Evolutionary conservation across 129 eudicot genomes (phyloP).

Genomic region (Scalesia atractyloides): DNA sequence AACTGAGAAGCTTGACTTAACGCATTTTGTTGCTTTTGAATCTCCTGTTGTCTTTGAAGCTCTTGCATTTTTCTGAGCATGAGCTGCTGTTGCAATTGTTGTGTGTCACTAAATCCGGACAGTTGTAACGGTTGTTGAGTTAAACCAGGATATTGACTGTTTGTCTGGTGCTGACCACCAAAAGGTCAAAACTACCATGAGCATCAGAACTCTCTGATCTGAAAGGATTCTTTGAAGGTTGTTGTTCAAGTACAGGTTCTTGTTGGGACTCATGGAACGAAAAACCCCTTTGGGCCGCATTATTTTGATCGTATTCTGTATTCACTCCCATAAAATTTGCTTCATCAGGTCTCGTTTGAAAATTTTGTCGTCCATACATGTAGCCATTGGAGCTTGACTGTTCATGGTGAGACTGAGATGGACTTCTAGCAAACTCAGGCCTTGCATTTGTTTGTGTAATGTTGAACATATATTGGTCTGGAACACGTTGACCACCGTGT

Average conservation of each 20-base stretch:
- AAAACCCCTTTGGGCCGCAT: conserved; percentile 52
- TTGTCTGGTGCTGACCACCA: conserved; percentile 78
- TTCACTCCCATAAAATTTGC: conserved; percentile 75
- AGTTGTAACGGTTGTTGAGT: conserved; percentile 61
- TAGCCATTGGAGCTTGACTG: conserved; percentile 63
- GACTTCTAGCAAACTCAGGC: conserved; percentile 55
- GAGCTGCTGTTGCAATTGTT: conserved; percentile 77
- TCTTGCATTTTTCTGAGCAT: conserved; percentile 85
- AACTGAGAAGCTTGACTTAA: conserved; percentile 46
- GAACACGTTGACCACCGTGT: conserved; percentile 44
- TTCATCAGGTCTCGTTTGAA: conserved; percentile 61
- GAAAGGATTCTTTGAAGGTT: conserved; percentile 41
- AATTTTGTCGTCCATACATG: conserved; percentile 53
- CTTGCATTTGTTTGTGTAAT: conserved; percentile 51
- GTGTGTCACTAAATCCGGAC: conserved; percentile 68
- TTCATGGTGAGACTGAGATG: conserved; percentile 52
- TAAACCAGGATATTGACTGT: conserved; percentile 56
- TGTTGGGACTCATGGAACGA: conserved; percentile 56
- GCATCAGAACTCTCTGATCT: conserved; percentile 57
- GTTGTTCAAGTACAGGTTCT: conserved; percentile 49
- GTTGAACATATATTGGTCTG: conserved; percentile 55
- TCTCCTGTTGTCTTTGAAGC: conserved; percentile 49
- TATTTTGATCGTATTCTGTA: conserved; percentile 58
- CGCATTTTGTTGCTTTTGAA: conserved; percentile 44
- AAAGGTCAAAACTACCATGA: conserved; percentile 73